Percentiles rank a stretch among this genome's conserved stretches.
These are phyloP conservation scores for Penicillium sp. DNA, from an alignment of 2,329 filamentous ascomycete genomes.

Conservation along the genomic window DNA sequence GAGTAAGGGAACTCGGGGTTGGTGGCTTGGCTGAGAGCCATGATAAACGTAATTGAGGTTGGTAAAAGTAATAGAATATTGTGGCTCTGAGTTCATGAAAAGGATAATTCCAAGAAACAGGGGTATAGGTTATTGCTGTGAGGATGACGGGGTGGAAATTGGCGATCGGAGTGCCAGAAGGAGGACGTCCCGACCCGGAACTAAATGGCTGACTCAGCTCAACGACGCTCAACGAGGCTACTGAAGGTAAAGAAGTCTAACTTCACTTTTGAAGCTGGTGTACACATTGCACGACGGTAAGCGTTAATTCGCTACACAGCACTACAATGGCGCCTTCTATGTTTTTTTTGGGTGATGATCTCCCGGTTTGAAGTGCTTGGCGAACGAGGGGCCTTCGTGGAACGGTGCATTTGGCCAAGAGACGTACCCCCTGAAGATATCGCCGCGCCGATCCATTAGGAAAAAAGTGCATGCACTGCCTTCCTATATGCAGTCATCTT, in stretches of 20 bases:
- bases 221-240: background rate
- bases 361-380: conserved; percentile 14
- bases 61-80: background rate
- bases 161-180: background rate
- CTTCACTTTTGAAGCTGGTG: background rate
- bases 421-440: background rate
- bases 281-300: background rate
- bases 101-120: background rate
- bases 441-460: background rate
- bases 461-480: background rate
- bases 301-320: background rate
- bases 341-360: conserved; percentile 11
- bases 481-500: conserved; percentile 2
- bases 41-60: conserved; percentile 3
- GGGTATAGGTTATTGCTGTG: background rate
- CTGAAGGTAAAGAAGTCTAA: background rate
- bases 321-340: background rate
- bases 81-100: background rate
- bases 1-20: conserved; percentile 39
- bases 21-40: conserved; percentile 22
- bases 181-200: background rate
- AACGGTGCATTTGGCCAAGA: conserved; percentile 6
- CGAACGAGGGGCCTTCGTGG: conserved; percentile 11
- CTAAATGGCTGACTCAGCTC: background rate
- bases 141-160: background rate